Evolutionary conservation across 441 rosid species (phyloP).

Genomic region (Caryocar brasiliense): DNA sequence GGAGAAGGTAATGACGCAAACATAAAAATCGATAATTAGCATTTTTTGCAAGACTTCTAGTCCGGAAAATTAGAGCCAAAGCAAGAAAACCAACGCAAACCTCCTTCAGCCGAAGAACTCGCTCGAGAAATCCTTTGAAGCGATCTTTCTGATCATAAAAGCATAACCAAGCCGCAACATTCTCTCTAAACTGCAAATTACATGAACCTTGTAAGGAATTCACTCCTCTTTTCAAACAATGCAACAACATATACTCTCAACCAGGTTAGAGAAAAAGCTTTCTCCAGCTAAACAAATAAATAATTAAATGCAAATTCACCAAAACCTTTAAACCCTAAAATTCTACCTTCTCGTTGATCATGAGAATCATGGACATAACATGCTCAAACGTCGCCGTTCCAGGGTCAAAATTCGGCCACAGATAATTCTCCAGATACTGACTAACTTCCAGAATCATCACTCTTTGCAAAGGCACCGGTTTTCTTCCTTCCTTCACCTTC

Average conservation of each 20-base stretch:
- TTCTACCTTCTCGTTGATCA: conserved; percentile 93
- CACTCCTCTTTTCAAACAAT: no score
- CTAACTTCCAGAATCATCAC: conserved; percentile 96
- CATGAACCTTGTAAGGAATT: not conserved
- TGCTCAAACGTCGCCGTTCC: conserved; percentile 83
- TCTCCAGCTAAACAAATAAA: no score
- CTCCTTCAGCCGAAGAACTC: conserved; percentile 85
- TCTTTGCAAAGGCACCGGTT: conserved; percentile 84
- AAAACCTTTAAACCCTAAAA: not conserved
- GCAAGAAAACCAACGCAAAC: conserved; percentile 30
- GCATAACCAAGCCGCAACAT: conserved; percentile 95
- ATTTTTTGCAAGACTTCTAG: not conserved
- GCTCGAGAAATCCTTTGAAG: conserved; percentile 63
- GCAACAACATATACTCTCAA: no score
- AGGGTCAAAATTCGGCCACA: conserved; percentile 88
- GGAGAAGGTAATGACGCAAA: no score
- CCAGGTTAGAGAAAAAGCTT: no score
- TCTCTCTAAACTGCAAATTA: conserved; percentile 82
- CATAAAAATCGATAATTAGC: no score
- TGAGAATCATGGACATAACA: conserved; percentile 93
- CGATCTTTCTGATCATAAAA: conserved; percentile 69
- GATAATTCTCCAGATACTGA: conserved; percentile 90
- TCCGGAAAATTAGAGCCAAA: not conserved
- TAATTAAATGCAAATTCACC: not conserved
- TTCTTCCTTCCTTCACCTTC: conserved; percentile 58